Evolutionary conservation across 106 monocot genomes (phyloP).

Genomic region (Dactylorhiza incarnata): DNA sequence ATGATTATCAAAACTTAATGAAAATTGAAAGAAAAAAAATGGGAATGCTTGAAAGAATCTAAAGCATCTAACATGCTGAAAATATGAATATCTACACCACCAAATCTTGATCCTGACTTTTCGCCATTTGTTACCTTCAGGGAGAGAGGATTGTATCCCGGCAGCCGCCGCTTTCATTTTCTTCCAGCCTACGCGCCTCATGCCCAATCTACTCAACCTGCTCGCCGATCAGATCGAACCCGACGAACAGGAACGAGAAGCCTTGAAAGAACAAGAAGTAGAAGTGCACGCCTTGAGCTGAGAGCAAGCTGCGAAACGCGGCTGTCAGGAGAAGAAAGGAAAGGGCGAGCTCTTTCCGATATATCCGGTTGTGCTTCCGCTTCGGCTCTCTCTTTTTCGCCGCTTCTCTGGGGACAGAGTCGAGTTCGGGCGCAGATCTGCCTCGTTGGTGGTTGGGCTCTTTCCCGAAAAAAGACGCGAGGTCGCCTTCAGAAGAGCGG

Average conservation of each 20-base stretch:
- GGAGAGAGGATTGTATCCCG: neutral
- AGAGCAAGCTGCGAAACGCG: slow-evolving; percentile 62
- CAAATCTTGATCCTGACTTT: neutral
- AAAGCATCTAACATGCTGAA: slow-evolving; percentile 25
- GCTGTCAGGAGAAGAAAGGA: slow-evolving; percentile 68
- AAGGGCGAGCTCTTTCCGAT: slow-evolving; percentile 63
- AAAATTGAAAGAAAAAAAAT: slow-evolving; percentile 34
- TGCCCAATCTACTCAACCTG: slow-evolving; percentile 24
- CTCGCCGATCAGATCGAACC: slow-evolving; percentile 73
- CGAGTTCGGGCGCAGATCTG: slow-evolving; percentile 42
- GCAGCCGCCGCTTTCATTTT: no score
- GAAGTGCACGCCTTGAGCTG: slow-evolving; percentile 81
- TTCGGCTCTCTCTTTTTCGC: neutral
- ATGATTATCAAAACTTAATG: neutral
- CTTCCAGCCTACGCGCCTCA: no score
- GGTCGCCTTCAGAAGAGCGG: slow-evolving; percentile 67
- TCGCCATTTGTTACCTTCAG: neutral
- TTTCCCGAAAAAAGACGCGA: slow-evolving; percentile 31
- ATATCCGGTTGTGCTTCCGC: slow-evolving; percentile 73
- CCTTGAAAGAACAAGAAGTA: slow-evolving; percentile 90
- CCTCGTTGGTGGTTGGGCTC: slow-evolving; percentile 21
- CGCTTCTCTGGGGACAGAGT: slow-evolving; percentile 21
- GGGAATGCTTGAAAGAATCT: slow-evolving; percentile 24
- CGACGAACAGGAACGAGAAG: slow-evolving; percentile 65
- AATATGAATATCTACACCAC: slow-evolving; percentile 29